phyloP scores from a whole-genome alignment of 768 basidiomycete genomes.

The Tulasnella sp. region DNA sequence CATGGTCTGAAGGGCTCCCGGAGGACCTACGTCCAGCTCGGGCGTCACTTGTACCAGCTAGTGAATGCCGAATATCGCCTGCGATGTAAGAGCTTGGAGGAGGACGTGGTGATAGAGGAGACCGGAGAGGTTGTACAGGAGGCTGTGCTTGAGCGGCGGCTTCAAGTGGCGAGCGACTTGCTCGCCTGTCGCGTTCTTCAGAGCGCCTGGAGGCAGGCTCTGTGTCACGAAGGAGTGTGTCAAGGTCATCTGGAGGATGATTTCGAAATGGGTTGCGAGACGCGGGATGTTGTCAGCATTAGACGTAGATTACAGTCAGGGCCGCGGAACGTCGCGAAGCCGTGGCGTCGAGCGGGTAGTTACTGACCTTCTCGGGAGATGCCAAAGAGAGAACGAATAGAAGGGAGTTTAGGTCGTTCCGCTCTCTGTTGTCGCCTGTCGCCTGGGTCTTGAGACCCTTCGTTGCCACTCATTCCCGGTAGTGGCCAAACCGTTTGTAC shows the following conservation, averaged over 20 bases:
- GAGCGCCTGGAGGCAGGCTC: constrained; percentile 5
- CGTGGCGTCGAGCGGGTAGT: neutral
- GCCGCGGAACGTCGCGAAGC: constrained; percentile 21
- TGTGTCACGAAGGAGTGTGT: constrained; percentile 25
- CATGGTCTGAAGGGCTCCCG: constrained; percentile 20
- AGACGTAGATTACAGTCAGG: constrained; percentile 14
- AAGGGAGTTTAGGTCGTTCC: constrained; percentile 28
- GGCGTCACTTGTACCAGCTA: constrained; percentile 22
- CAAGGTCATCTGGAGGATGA: constrained; percentile 23
- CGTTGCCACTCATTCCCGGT: constrained; percentile 21
- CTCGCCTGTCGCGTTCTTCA: constrained; percentile 3
- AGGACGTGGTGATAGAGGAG: constrained; percentile 12
- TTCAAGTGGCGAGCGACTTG: neutral
- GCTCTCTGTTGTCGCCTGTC: constrained; percentile 17
- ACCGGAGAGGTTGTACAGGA: constrained; percentile 17
- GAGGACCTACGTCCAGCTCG: constrained; percentile 19
- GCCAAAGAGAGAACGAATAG: constrained; percentile 34
- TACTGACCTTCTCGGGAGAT: constrained; percentile 32
- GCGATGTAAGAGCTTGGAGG: constrained; percentile 25
- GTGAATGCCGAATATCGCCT: constrained; percentile 11
- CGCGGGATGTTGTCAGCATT: constrained; percentile 16
- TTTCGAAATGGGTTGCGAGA: neutral
- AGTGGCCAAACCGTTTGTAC: constrained; percentile 24
- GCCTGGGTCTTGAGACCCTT: constrained; percentile 12
- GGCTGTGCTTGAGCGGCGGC: constrained; percentile 21